These are phyloP conservation scores for Moniliella sp. DNA, from an alignment of 1,284 basidiomycete species.

Conservation along the genomic window DNA sequence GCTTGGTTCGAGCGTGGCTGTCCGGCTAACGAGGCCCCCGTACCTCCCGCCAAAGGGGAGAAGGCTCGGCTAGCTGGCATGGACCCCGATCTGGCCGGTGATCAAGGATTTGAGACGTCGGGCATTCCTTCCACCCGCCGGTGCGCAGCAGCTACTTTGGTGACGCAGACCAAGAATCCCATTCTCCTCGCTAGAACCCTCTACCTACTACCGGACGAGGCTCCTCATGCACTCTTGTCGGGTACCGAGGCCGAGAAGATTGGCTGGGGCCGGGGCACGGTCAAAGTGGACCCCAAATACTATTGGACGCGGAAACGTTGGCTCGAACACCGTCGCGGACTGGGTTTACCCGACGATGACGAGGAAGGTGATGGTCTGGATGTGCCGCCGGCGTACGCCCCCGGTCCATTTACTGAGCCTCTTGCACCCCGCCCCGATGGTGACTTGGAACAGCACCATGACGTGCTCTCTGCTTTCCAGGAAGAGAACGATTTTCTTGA, in stretches of 20 bases:
- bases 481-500: constrained; percentile 41
- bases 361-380: neutral
- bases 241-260: constrained; percentile 45
- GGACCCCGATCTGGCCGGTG: too few relatives aligned
- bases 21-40: constrained; percentile 29
- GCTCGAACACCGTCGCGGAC: constrained; percentile 8
- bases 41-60: too few relatives aligned
- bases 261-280: constrained; percentile 30
- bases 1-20: constrained; percentile 3
- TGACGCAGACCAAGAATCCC: constrained; percentile 51
- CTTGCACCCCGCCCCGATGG: constrained; percentile 4
- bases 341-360: constrained; percentile 4
- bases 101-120: too few relatives aligned
- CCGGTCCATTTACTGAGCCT: neutral
- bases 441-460: constrained; percentile 3
- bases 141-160: constrained; percentile 46
- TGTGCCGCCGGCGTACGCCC: neutral
- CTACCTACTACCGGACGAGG: constrained; percentile 45
- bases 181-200: constrained; percentile 48
- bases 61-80: too few relatives aligned
- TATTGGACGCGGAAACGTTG: constrained; percentile 8
- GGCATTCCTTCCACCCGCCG: constrained; percentile 39
- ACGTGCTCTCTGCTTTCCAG: too few relatives aligned
- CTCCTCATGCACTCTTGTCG: constrained; percentile 51
- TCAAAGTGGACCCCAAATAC: constrained; percentile 5